Conservation (phyloP, 2,329 filamentous ascomycete species). For the Sphaerostilbella broomeana region DNA sequence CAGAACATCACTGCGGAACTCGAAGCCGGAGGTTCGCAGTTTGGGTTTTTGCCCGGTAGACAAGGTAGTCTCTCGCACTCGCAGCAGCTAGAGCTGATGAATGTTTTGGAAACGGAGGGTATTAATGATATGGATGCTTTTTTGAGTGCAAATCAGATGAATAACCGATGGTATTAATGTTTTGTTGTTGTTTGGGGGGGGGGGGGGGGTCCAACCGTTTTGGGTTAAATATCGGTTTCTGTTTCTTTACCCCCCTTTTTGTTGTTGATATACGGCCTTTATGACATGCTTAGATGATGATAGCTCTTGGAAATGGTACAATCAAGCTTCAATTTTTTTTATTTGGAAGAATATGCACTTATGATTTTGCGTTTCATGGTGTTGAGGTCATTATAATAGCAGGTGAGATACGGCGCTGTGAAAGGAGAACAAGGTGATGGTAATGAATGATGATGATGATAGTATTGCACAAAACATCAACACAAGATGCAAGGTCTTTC, state of each 20-base stretch:
- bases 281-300: neutral
- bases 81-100: conserved; percentile 79
- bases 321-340: too few relatives aligned
- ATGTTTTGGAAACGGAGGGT: conserved; percentile 65
- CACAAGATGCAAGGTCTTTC: too few relatives aligned
- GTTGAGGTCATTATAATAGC: neutral
- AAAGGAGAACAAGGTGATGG: too few relatives aligned
- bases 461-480: too few relatives aligned
- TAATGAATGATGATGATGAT: too few relatives aligned
- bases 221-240: too few relatives aligned
- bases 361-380: neutral
- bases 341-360: neutral
- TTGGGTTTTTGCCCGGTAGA: conserved; percentile 39
- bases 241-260: too few relatives aligned
- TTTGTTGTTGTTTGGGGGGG: too few relatives aligned
- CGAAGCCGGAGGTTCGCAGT: conserved; percentile 19
- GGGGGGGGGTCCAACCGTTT: too few relatives aligned
- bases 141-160: conserved; percentile 36
- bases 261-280: neutral
- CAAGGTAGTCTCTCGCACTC: conserved; percentile 69
- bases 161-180: conserved; percentile 28
- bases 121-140: conserved; percentile 56
- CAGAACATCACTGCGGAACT: conserved; percentile 24
- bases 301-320: neutral
- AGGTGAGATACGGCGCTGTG: too few relatives aligned